Conservation (phyloP, 345 rosid species). For the Populus tremula region DNA sequence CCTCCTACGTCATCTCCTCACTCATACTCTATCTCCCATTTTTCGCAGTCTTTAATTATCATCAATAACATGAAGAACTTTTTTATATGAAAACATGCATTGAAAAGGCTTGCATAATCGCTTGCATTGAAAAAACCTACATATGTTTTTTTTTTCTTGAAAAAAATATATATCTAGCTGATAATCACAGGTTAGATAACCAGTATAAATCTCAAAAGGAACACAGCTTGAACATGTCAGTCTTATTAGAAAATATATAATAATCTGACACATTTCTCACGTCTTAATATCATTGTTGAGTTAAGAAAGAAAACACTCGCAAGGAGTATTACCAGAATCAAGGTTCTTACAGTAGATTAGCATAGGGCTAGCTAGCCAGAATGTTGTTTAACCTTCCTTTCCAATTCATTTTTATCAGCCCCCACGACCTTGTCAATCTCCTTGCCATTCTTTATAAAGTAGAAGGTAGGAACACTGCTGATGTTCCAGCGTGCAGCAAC, state of each 20-base stretch:
- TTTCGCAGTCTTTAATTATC: conserved; percentile 27
- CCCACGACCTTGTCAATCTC: conserved; percentile 86
- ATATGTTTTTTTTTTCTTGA: too few relatives aligned
- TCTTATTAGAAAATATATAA: background rate
- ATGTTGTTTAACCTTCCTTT: conserved; percentile 60
- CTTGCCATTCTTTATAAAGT: conserved; percentile 67
- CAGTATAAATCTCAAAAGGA: background rate
- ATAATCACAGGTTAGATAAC: too few relatives aligned
- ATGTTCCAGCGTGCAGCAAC: conserved; percentile 66
- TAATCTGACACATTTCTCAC: background rate
- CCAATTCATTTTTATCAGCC: conserved; percentile 73
- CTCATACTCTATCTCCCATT: conserved; percentile 61
- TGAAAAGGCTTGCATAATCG: too few relatives aligned
- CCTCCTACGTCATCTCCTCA: conserved; percentile 58
- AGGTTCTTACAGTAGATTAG: background rate
- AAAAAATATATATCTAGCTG: too few relatives aligned
- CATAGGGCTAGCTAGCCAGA: conserved; percentile 34
- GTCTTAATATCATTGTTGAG: background rate
- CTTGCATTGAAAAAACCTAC: too few relatives aligned
- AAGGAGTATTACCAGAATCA: background rate
- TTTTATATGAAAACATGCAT: too few relatives aligned
- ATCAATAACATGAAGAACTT: too few relatives aligned
- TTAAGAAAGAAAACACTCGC: background rate
- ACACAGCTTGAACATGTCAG: background rate
- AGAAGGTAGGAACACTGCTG: conserved; percentile 73